Evolutionary conservation across 2,329 filamentous ascomycete genomes (phyloP), one percentile per base, ranked within the genome.

Genomic region (Talaromyces atroroseus): DNA sequence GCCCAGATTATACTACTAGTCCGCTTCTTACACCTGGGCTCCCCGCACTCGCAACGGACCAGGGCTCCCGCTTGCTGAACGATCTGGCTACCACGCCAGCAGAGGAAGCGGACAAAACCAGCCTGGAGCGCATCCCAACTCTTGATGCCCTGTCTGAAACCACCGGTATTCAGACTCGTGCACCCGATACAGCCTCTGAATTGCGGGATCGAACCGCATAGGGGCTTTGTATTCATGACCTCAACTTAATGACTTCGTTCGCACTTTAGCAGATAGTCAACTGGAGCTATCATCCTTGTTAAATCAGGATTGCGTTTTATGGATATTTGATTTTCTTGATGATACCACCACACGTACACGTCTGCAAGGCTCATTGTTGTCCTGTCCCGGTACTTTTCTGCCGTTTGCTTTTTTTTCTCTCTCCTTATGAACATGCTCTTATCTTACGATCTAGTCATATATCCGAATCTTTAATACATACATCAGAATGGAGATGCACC

Each of bases 51-150:
- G 60, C 57, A 18, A 57, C 65, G 50, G 59, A 62, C 14, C 59
- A 59, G 20, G 64, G 60, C 16, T 61, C 62, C n/a, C 61, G 62
- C 1, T 34, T 59, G 14, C 57, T 64, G 6, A 63, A 67, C 52
- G 64, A 61, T 20, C 56, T 58, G 18, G 57, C 59, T 10, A 36
- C 36, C 20, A 47, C 53, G 5, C 36, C 56, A 10, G 20, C 47
- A 12, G 56, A 53, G n/a, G 65, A 63, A 45, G 63, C 63, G 7
- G 64, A 64, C 20, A 66, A 65, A 45, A 56, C 62, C 20, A 65
- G 63, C 32, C 59, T 73, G 44, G 71, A 73, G 45, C 64, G 63
- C 23, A 71, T 74, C 45, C 71, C 71, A 8, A 66, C 67, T n/a
- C 64, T 74, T 34, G 71, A 73, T 60, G 58, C 68, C 12, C 59